These are phyloP conservation scores for Eustoma russellianum DNA, from an alignment of 257 asterid species.

Conservation along the genomic window DNA sequence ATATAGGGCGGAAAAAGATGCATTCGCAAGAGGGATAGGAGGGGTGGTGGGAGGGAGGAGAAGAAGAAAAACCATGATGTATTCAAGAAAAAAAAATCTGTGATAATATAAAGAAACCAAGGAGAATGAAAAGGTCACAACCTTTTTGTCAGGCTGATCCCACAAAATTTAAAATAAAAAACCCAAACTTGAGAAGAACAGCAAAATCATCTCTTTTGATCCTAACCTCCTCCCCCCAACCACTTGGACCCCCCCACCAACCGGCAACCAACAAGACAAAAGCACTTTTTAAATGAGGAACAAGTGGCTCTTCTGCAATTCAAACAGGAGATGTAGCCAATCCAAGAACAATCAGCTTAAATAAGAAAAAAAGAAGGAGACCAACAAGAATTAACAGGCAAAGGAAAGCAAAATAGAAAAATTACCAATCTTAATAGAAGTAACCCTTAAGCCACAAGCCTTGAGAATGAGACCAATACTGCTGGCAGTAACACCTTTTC, in stretches of 20 bases:
- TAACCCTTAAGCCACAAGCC: slow-evolving; percentile 84
- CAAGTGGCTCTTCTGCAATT: background rate
- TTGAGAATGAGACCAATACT: slow-evolving; percentile 88
- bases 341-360: background rate
- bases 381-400: background rate
- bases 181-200: too few relatives aligned
- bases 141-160: too few relatives aligned
- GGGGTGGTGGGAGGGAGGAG: too few relatives aligned
- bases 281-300: background rate
- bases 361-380: background rate
- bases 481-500: slow-evolving; percentile 97
- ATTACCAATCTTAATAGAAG: slow-evolving; percentile 86
- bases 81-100: too few relatives aligned
- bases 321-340: background rate
- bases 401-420: background rate
- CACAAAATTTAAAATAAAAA: too few relatives aligned
- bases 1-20: background rate
- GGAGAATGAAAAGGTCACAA: too few relatives aligned
- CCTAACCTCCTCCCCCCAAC: too few relatives aligned
- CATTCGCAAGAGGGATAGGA: background rate
- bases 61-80: too few relatives aligned
- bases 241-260: too few relatives aligned
- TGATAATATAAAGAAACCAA: too few relatives aligned
- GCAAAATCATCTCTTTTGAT: too few relatives aligned
- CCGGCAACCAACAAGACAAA: background rate